Evolutionary conservation across 1,284 basidiomycete species (phyloP).

Genomic region (Cutaneotrichosporon dermatis): DNA sequence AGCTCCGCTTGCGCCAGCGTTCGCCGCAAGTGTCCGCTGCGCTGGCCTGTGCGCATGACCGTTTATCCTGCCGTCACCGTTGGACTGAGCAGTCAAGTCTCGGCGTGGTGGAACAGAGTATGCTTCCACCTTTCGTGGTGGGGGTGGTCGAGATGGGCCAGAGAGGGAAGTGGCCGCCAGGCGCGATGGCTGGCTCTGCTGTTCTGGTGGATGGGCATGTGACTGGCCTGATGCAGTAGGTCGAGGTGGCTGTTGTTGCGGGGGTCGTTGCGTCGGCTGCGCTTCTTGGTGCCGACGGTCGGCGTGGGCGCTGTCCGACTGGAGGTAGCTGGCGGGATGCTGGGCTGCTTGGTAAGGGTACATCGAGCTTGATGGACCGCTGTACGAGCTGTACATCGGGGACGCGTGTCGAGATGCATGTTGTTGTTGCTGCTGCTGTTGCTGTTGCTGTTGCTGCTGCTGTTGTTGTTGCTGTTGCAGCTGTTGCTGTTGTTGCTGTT

Average conservation of each 20-base stretch:
- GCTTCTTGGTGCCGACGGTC: constrained; percentile 1
- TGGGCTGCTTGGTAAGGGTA: constrained; percentile 14
- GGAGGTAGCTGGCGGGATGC: constrained; percentile 14
- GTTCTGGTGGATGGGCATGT: constrained; percentile 3
- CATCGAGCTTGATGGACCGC: constrained; percentile 11
- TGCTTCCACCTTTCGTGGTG: constrained; percentile 1
- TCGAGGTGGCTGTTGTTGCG: neutral
- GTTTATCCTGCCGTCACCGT: constrained; percentile 13
- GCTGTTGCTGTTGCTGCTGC: constrained; percentile 7
- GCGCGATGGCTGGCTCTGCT: neutral
- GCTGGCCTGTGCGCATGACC: constrained; percentile 1
- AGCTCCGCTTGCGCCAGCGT: neutral
- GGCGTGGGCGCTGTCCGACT: constrained; percentile 2
- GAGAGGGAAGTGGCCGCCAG: neutral
- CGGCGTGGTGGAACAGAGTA: constrained; percentile 5
- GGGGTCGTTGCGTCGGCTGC: neutral
- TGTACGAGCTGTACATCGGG: constrained; percentile 22
- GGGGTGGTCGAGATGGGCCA: neutral
- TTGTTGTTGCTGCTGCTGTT: constrained; percentile 13
- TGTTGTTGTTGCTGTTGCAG: constrained; percentile 7
- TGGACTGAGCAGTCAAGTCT: constrained; percentile 3
- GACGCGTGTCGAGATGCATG: constrained; percentile 32
- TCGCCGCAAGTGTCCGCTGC: neutral
- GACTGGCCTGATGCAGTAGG: neutral
- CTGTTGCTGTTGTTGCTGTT: constrained; percentile 6